These are phyloP conservation scores for Abrus pulchellus DNA, from an alignment of 306 rosid species.

Conservation along the genomic window DNA sequence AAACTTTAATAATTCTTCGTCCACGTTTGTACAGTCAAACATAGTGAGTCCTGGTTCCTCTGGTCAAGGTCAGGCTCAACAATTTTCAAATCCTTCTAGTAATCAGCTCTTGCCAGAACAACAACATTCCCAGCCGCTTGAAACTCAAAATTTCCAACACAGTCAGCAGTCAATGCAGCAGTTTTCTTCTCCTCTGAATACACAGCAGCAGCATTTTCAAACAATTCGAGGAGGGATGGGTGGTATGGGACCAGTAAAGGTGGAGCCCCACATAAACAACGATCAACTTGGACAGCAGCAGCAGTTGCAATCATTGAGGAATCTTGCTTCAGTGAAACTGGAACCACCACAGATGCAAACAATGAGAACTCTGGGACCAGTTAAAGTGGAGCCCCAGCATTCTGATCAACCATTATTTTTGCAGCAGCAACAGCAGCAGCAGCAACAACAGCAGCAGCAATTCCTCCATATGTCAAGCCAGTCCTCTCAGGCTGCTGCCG, in stretches of 20 bases:
- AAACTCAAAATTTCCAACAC: conserved; percentile 81
- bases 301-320: conserved; percentile 75
- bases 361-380: conserved; percentile 64
- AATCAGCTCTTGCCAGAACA: conserved; percentile 81
- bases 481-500: conserved; percentile 86
- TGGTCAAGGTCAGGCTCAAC: conserved; percentile 86
- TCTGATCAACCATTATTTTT: conserved; percentile 80
- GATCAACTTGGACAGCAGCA: conserved; percentile 86
- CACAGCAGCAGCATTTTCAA: conserved; percentile 81
- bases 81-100: conserved; percentile 73
- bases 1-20: conserved; percentile 68
- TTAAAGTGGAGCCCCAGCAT: conserved; percentile 83
- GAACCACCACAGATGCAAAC: conserved; percentile 82
- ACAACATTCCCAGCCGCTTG: conserved; percentile 87
- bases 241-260: conserved; percentile 78
- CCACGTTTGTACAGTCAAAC: conserved; percentile 71
- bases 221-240: conserved; percentile 75
- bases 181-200: conserved; percentile 73
- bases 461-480: conserved; percentile 91
- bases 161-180: conserved; percentile 89
- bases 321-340: conserved; percentile 73
- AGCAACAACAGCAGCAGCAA: conserved; percentile 64
- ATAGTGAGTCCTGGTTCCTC: conserved; percentile 73
- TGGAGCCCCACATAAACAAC: conserved; percentile 81
- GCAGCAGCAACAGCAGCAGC: conserved; percentile 73